Base-by-base conservation (phyloP, 202 grass and related monocot genomes). In the Thinopyrum obtusiflorum region DNA sequence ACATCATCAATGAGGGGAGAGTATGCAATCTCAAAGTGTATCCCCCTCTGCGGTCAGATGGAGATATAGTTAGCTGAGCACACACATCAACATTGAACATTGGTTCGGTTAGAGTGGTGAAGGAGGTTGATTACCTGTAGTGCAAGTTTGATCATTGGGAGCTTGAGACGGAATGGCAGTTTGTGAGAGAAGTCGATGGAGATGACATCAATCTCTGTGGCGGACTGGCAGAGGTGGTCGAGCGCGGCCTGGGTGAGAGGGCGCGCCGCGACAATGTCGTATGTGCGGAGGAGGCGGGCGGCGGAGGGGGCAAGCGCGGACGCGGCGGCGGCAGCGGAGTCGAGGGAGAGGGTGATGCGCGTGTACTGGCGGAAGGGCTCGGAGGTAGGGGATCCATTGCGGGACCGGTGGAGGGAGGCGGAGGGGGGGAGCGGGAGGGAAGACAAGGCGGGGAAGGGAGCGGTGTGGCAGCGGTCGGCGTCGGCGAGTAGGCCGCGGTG, bases 21-120 rank as follows among this genome's bases (percentile, higher is more conserved):
- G 40, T 98, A 95, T 11, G 91, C 77, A 13, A 95, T 93, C 81
- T 98, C 89, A 57, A 95, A 95, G 82, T 92, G 63, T 42, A 95
- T 36, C 4, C 93, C 95, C 71, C 90, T 87, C 80, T 93, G 89
- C 81, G 39, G 53, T 74, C 14, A 82, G 29, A 25, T 81, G 8
- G 4, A 47, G 7, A 57, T 6, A 77, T 21, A 33, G 18, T 77
- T 59, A 77, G 46, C 0, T 51, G 71, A 15, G 24, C 24, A 73
- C 21, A 14, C 17, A 55, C 27, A 74, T 21, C 0, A 3, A 51
- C 42, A 29, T 77, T 77, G 10, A 29, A 18, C 14, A 51, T 74
- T 74, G 6, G 17, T 15, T 73, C 23, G 6, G 23, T 25, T 14
- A 49, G 6, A 46, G 23, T 73, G 70, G 39, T 4, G 7, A 47